Evolutionary conservation across 768 basidiomycete genomes (phyloP).

Genomic region (Cyclocybe cylindracea): DNA sequence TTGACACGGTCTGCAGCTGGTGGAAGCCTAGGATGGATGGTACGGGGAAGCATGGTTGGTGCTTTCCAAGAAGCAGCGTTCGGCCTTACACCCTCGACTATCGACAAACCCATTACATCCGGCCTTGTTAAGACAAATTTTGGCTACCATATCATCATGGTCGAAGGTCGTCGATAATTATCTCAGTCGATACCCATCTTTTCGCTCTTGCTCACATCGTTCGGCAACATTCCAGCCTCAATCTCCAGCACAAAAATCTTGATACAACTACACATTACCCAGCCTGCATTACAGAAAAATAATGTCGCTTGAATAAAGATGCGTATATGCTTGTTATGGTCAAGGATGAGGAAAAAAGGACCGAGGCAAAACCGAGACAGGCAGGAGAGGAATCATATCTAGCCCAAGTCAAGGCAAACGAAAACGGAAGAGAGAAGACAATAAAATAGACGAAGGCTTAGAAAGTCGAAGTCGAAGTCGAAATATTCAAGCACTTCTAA

Average conservation of each 20-base stretch:
- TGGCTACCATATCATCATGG: constrained; percentile 92
- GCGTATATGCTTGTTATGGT: not conserved
- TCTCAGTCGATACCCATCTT: not conserved
- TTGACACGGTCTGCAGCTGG: constrained; percentile 51
- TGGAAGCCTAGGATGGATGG: constrained; percentile 87
- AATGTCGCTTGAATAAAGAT: constrained; percentile 5
- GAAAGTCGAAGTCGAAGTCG: not conserved
- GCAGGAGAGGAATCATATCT: not conserved
- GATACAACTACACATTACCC: constrained; percentile 6
- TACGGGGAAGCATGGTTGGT: constrained; percentile 84
- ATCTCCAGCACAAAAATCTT: not conserved
- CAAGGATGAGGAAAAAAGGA: not conserved
- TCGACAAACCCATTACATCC: constrained; percentile 75
- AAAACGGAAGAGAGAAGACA: not conserved
- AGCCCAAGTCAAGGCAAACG: not conserved
- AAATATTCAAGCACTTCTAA: not conserved
- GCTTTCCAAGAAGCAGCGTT: constrained; percentile 91
- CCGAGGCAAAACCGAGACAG: not conserved
- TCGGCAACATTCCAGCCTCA: not conserved
- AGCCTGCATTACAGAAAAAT: not conserved
- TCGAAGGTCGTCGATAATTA: constrained; percentile 72
- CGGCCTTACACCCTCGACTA: constrained; percentile 72
- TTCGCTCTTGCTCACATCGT: not conserved
- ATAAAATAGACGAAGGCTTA: not conserved
- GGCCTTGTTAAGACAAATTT: constrained; percentile 79